Percentiles rank a stretch among this genome's conserved stretches.
phyloP scores from a whole-genome alignment of 2,329 filamentous ascomycete species.

The Arthrobotrys sphaeroides region DNA sequence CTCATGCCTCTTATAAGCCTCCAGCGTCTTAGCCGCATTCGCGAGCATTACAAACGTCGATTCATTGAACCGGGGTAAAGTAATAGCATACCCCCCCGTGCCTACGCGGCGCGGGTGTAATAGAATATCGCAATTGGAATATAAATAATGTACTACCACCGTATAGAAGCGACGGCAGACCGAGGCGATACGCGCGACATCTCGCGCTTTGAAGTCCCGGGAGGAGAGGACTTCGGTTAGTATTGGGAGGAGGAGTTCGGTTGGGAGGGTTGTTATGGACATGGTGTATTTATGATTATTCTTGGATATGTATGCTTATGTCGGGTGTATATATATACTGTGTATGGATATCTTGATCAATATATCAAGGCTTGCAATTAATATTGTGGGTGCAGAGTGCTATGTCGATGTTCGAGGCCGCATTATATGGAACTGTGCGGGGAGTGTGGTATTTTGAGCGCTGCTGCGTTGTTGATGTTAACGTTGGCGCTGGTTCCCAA shows the following conservation, averaged over 20 bases:
- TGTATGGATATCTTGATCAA: too few species aligned
- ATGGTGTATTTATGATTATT: too few species aligned
- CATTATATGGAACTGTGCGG: too few species aligned
- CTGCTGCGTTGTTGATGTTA: too few species aligned
- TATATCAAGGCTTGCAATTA: too few species aligned
- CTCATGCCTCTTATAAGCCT: not conserved
- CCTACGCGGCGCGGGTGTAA: not conserved
- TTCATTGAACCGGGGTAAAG: not conserved
- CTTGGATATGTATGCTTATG: not conserved
- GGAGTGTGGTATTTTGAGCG: too few species aligned
- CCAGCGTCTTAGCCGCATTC: not conserved
- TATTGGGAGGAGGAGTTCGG: slow-evolving; percentile 3
- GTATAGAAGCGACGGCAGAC: not conserved
- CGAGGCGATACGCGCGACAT: not conserved
- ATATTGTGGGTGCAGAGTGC: too few species aligned
- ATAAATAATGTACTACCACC: not conserved
- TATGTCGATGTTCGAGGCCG: too few species aligned
- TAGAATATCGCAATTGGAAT: slow-evolving; percentile 2
- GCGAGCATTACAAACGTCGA: not conserved
- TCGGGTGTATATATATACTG: too few species aligned
- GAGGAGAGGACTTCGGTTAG: slow-evolving; percentile 13
- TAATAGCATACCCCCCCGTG: not conserved
- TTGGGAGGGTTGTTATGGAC: not conserved
- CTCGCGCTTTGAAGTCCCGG: not conserved
- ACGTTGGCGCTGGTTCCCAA: too few species aligned